A percentile compares a stretch with the other conserved stretches of the same genome.
Conservation (phyloP, 2,329 filamentous ascomycete genomes). For the Podosphaera aphanis region DNA sequence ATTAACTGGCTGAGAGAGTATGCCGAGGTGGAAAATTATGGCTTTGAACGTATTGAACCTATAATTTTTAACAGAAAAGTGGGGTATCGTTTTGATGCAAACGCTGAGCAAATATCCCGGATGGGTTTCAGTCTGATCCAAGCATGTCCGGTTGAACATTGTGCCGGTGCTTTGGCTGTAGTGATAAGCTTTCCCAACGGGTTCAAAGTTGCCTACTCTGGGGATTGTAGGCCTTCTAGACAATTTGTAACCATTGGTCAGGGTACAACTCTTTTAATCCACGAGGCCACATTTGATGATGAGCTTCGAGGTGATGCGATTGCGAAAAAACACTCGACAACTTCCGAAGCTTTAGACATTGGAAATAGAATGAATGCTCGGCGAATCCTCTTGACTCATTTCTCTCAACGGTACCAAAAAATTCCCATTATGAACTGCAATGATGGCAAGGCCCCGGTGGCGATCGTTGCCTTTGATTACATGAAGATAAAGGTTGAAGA, state of each 20-base stretch:
- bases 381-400: slow-evolving; percentile 72
- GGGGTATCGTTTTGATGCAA: background rate
- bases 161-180: slow-evolving; percentile 51
- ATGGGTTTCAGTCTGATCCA: slow-evolving; percentile 41
- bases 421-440: slow-evolving; percentile 18
- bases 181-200: slow-evolving; percentile 55
- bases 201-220: slow-evolving; percentile 79
- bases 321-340: slow-evolving; percentile 79
- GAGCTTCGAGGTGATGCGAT: slow-evolving; percentile 54
- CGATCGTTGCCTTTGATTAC: slow-evolving; percentile 55
- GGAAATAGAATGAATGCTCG: slow-evolving; percentile 58
- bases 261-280: slow-evolving; percentile 62
- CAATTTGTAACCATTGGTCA: slow-evolving; percentile 47
- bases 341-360: slow-evolving; percentile 60
- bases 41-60: slow-evolving; percentile 27
- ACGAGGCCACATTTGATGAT: slow-evolving; percentile 92
- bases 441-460: slow-evolving; percentile 29
- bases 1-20: slow-evolving; percentile 60
- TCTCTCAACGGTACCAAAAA: slow-evolving; percentile 64
- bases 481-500: slow-evolving; percentile 53
- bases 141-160: slow-evolving; percentile 51
- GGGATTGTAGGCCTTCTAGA: slow-evolving; percentile 65
- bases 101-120: slow-evolving; percentile 7
- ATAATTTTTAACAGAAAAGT: slow-evolving; percentile 5
- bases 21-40: slow-evolving; percentile 51